Evolutionary conservation across 2,329 filamentous ascomycete genomes (phyloP).

Genomic region (Parasarocladium wereldwijsianum): DNA sequence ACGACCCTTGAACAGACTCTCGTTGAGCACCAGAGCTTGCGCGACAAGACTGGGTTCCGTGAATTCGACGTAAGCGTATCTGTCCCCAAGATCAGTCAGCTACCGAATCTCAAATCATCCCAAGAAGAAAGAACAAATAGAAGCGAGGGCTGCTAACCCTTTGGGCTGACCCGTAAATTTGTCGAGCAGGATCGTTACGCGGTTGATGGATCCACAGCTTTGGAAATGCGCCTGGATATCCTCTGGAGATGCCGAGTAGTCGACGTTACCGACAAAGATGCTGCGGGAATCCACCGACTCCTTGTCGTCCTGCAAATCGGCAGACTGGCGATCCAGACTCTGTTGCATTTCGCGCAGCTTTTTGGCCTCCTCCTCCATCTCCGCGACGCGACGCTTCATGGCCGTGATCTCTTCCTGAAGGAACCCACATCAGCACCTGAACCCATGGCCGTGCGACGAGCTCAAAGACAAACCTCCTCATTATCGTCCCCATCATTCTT

Average conservation of each 20-base stretch:
- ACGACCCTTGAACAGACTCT: slow-evolving; percentile 87
- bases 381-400: slow-evolving; percentile 75
- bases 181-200: slow-evolving; percentile 91
- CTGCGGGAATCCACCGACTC: slow-evolving; percentile 91
- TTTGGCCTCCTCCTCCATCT: slow-evolving; percentile 82
- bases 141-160: slow-evolving; percentile 47
- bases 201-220: slow-evolving; percentile 92
- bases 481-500: slow-evolving; percentile 11
- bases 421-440: slow-evolving; percentile 9
- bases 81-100: slow-evolving; percentile 22
- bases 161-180: slow-evolving; percentile 99
- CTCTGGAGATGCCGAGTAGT: slow-evolving; percentile 92
- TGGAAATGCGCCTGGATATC: slow-evolving; percentile 96
- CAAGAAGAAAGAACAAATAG: slow-evolving; percentile 3
- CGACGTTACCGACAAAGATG: slow-evolving; percentile 97
- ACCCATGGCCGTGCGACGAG: slow-evolving; percentile 12
- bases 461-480: slow-evolving; percentile 17
- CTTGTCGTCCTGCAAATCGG: slow-evolving; percentile 78
- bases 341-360: slow-evolving; percentile 81
- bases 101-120: not conserved
- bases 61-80: slow-evolving; percentile 98
- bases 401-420: slow-evolving; percentile 62
- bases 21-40: slow-evolving; percentile 87
- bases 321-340: slow-evolving; percentile 68
- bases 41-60: slow-evolving; percentile 85